Percentiles rank a stretch among this genome's conserved stretches.
phyloP scores from a whole-genome alignment of 2,329 filamentous ascomycete genomes.

The Knoxdaviesia proteae region DNA sequence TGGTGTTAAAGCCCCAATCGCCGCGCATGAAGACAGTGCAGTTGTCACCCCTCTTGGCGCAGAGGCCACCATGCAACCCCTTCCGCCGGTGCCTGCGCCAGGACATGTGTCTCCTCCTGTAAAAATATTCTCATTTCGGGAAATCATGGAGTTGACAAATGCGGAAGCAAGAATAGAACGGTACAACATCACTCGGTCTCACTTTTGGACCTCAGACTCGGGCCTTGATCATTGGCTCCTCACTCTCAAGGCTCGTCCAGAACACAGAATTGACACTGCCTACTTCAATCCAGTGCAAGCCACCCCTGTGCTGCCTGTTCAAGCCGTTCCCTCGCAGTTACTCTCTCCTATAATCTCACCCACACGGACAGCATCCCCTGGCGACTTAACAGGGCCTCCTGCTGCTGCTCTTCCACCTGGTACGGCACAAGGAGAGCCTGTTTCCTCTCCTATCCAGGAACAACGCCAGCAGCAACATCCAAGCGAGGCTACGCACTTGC shows the following conservation, averaged over 20 bases:
- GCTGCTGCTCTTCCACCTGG: no score
- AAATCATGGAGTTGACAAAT: constrained; percentile 52
- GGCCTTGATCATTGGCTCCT: constrained; percentile 44
- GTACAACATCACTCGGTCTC: constrained; percentile 50
- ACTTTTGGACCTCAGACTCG: constrained; percentile 52
- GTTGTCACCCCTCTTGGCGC: neutral
- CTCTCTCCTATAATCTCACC: no score
- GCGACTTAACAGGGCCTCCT: no score
- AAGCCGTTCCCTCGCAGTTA: no score
- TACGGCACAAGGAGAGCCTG: neutral
- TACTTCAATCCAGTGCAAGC: neutral
- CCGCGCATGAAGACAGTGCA: no score
- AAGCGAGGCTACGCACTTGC: no score
- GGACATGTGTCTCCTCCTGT: neutral
- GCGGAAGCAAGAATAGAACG: constrained; percentile 48
- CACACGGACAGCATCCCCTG: no score
- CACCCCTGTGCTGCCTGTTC: no score
- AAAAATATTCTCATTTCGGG: constrained; percentile 32
- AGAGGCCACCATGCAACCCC: neutral
- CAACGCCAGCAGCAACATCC: constrained; percentile 8
- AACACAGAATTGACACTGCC: constrained; percentile 1
- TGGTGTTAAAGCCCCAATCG: no score
- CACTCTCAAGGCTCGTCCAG: constrained; percentile 15
- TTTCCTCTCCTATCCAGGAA: neutral
- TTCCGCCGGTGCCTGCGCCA: neutral